phyloP scores from a whole-genome alignment of 768 basidiomycete species.

The Russula sp. region DNA sequence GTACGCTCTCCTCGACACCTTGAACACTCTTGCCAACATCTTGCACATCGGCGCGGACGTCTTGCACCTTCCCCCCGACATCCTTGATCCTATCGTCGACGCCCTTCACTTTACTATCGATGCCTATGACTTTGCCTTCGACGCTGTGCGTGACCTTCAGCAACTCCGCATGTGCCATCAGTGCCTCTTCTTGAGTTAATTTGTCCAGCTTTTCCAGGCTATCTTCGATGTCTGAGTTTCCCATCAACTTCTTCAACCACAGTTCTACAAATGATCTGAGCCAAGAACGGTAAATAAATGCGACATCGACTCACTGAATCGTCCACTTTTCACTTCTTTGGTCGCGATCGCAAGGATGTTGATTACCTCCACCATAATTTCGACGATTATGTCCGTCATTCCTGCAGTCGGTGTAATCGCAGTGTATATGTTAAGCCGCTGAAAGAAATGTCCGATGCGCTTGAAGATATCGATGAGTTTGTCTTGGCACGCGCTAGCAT shows the following conservation, averaged over 20 bases:
- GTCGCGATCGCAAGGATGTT: too few species aligned
- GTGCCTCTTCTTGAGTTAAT: background rate
- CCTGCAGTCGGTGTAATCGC: too few species aligned
- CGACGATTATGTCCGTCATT: too few species aligned
- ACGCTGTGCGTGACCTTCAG: background rate
- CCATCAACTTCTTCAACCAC: background rate
- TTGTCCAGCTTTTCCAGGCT: background rate
- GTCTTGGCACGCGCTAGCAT: too few species aligned
- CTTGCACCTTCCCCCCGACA: background rate
- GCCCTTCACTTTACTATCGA: background rate
- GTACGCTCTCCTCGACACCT: background rate
- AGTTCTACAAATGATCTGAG: too few species aligned
- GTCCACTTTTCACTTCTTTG: too few species aligned
- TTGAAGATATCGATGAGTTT: too few species aligned
- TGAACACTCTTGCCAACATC: background rate
- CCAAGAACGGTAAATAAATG: too few species aligned
- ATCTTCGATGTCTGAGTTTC: background rate
- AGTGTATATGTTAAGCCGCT: too few species aligned
- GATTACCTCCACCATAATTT: too few species aligned
- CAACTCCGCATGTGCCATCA: background rate
- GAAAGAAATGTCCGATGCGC: too few species aligned
- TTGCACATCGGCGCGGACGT: background rate
- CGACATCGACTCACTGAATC: too few species aligned
- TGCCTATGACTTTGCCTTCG: background rate
- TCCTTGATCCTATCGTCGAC: background rate